phyloP scores from a whole-genome alignment of 345 rosid genomes.

The Salix dunnii region DNA sequence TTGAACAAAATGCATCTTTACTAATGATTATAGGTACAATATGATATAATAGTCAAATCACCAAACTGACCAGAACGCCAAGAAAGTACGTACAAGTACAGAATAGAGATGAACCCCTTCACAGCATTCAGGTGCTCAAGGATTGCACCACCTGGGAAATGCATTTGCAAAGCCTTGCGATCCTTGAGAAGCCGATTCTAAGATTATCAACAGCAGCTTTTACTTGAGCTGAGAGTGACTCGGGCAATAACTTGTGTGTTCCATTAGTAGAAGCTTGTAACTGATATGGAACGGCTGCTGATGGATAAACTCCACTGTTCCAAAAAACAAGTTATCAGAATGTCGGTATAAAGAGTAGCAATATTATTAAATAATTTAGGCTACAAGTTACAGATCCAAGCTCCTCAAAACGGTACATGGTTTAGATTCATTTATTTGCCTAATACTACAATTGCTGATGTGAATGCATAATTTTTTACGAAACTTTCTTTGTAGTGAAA shows the following conservation, averaged over 20 bases:
- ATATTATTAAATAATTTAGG: background rate
- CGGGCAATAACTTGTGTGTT: constrained; percentile 15
- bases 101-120: background rate
- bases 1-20: too few relatives aligned
- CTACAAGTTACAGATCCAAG: background rate
- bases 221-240: constrained; percentile 30
- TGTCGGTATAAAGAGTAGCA: background rate
- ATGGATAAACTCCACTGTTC: constrained; percentile 64
- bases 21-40: too few relatives aligned
- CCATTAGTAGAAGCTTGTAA: constrained; percentile 21
- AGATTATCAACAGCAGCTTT: constrained; percentile 34
- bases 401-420: background rate
- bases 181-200: constrained; percentile 44
- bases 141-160: constrained; percentile 36
- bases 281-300: constrained; percentile 35
- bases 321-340: constrained; percentile 17
- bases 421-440: background rate
- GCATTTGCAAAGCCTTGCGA: constrained; percentile 49
- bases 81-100: background rate
- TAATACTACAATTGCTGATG: background rate
- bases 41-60: background rate
- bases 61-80: background rate
- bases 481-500: background rate
- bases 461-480: background rate
- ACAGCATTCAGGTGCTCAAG: constrained; percentile 15